Base-by-base conservation (phyloP, 345 rosid species). In the Lumnitzera littorea region DNA sequence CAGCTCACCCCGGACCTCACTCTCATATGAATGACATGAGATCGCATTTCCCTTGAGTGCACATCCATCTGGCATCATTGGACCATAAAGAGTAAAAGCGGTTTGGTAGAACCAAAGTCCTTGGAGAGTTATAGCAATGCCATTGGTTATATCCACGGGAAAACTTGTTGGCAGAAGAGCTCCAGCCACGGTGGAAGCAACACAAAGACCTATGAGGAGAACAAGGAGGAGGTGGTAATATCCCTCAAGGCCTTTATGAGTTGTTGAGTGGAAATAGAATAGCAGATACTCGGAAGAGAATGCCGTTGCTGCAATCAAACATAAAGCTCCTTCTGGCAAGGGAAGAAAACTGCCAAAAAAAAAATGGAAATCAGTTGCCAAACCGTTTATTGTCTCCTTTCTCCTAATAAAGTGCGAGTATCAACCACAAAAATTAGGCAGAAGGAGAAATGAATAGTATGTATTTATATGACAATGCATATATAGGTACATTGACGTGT, bases 41-140 rank as follows among this genome's bases (percentile, higher is more conserved):
- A 92, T 77, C 12, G 58, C 43, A 58, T 73, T 71, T 11, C 15
- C 76, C 70, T 81, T 81, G 31, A 86, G 75, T 59, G 9, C 61
- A 69, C 96, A 92, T 8, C 98, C 97, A 48, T 80, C 76, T 0
- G 96, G 98, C 90, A 87, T 85, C 95, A 84, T 87, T 63, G 95
- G 87, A 47, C 98, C 98, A 56, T 92, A 92, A 25, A 92, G 91
- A 61, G 84, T 81, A 77, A 92, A 89, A 68, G 97, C 97, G 5
- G 98, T 89, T 72, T 89, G 99, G 62, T 89, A 89, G 76, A 94
- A 94, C 99, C 99, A 94, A 25, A 94, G 87, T 64, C 99, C 99
- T 70, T 94, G 99, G 24, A 94, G 87, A 25, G 95, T 84, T 60
- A 89, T 80, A 36, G 90, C 94, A 55, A 86, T 80, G 64, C 90